Conservation (phyloP, 2,329 filamentous ascomycete genomes). For the Nigrograna mackinnonii region DNA sequence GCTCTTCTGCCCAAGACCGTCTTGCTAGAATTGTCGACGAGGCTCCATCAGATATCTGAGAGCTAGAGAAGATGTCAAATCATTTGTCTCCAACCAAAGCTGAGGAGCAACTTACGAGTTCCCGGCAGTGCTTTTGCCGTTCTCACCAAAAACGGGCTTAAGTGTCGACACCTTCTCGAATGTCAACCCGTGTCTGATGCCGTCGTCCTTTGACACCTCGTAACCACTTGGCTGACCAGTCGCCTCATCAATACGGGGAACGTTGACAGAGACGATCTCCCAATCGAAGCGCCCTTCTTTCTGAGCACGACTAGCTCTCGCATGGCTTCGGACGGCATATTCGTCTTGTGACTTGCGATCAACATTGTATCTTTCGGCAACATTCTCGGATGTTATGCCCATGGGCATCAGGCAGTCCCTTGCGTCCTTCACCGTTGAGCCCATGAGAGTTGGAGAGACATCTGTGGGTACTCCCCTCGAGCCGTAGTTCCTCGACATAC, state of each 20-base stretch:
- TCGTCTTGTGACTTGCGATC: constrained; percentile 78
- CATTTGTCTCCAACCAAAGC: background rate
- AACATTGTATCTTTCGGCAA: constrained; percentile 85
- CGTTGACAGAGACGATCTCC: constrained; percentile 87
- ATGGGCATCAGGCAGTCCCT: constrained; percentile 89
- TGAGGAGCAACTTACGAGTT: constrained; percentile 55
- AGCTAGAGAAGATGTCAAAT: constrained; percentile 54
- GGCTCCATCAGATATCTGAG: constrained; percentile 91
- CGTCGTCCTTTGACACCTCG: constrained; percentile 83
- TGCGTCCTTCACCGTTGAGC: constrained; percentile 75
- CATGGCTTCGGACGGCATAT: constrained; percentile 86
- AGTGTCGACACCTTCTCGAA: constrained; percentile 81
- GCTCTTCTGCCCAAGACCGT: constrained; percentile 81
- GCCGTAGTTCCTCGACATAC: constrained; percentile 88
- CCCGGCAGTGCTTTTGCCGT: constrained; percentile 87
- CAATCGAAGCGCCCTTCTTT: constrained; percentile 88
- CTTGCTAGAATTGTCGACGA: constrained; percentile 91
- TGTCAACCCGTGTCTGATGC: constrained; percentile 87
- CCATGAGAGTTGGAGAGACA: constrained; percentile 73
- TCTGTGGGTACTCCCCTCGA: constrained; percentile 70
- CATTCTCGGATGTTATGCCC: constrained; percentile 98
- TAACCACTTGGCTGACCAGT: constrained; percentile 75
- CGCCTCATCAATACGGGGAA: constrained; percentile 78
- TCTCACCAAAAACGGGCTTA: constrained; percentile 85
- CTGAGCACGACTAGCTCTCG: constrained; percentile 83